These are phyloP conservation scores for Corinectria fuckeliana DNA, from an alignment of 2,329 filamentous ascomycete species.

Conservation along the genomic window DNA sequence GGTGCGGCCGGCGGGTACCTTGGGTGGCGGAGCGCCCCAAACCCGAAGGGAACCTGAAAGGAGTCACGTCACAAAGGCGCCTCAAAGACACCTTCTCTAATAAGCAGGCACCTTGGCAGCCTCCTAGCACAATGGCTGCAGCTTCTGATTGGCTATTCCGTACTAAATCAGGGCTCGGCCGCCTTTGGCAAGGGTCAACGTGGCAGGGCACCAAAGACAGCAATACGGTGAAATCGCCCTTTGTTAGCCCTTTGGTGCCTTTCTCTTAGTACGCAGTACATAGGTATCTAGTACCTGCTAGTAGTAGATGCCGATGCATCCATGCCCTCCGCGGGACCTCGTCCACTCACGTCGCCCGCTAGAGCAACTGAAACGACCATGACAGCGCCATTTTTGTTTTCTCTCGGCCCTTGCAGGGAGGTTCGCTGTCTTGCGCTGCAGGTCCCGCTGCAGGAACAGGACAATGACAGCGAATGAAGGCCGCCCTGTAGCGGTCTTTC, in stretches of 20 bases:
- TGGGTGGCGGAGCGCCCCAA: background rate
- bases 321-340: background rate
- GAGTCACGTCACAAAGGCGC: background rate
- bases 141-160: conserved; percentile 7
- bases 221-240: background rate
- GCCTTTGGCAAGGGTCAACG: conserved; percentile 16
- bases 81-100: background rate
- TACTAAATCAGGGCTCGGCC: conserved; percentile 2
- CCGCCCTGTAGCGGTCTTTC: background rate
- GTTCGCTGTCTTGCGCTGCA: conserved; percentile 10
- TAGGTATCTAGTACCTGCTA: no score
- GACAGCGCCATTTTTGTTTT: conserved; percentile 8
- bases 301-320: background rate
- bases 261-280: no score
- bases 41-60: background rate
- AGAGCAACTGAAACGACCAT: conserved; percentile 14
- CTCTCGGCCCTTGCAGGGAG: conserved; percentile 7
- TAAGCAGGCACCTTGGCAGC: no score
- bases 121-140: background rate
- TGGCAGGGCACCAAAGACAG: conserved; percentile 4
- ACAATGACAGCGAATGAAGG: conserved; percentile 6
- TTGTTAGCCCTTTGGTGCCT: background rate
- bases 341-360: conserved; percentile 11
- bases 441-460: conserved; percentile 18
- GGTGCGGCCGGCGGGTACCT: background rate